These are phyloP conservation scores for Tetradesmus obliquus DNA, from an alignment of 139 green algal species.

Conservation along the genomic window DNA sequence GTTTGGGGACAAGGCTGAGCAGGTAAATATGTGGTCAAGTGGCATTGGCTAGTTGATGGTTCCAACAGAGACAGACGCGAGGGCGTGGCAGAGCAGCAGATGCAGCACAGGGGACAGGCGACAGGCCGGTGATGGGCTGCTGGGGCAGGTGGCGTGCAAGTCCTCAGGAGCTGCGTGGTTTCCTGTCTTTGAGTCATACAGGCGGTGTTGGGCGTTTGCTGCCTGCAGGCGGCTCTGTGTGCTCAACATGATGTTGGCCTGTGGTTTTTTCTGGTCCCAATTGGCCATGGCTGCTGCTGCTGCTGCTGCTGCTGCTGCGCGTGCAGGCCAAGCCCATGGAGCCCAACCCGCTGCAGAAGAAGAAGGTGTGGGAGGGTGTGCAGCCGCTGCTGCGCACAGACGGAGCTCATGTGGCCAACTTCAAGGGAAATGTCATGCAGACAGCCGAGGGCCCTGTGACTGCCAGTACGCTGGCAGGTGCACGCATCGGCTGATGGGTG, in stretches of 20 bases:
- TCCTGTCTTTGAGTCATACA: too few relatives aligned
- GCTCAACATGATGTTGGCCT: background rate
- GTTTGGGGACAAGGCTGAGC: conserved; percentile 64
- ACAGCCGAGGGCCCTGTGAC: conserved; percentile 69
- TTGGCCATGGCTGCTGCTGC: background rate
- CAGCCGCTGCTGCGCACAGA: conserved; percentile 76
- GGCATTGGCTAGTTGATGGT: background rate
- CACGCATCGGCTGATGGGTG: conserved; percentile 69
- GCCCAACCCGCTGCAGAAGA: conserved; percentile 78
- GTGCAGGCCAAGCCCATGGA: conserved; percentile 53
- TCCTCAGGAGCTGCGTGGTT: too few relatives aligned
- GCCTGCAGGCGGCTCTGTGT: too few relatives aligned
- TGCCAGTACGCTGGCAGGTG: conserved; percentile 51
- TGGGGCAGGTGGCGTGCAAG: too few relatives aligned
- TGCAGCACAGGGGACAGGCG: too few relatives aligned
- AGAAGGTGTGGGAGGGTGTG: conserved; percentile 86
- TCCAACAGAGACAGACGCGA: background rate
- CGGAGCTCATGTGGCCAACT: conserved; percentile 52
- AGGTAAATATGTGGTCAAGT: conserved; percentile 7
- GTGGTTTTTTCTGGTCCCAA: background rate
- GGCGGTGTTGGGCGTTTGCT: background rate
- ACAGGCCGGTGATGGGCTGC: too few relatives aligned
- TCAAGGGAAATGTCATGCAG: conserved; percentile 66
- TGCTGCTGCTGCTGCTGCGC: background rate
- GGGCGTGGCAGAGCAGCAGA: background rate